Evolutionary conservation across 768 basidiomycete genomes (phyloP).

Genomic region (Tylopilus subfusipes): DNA sequence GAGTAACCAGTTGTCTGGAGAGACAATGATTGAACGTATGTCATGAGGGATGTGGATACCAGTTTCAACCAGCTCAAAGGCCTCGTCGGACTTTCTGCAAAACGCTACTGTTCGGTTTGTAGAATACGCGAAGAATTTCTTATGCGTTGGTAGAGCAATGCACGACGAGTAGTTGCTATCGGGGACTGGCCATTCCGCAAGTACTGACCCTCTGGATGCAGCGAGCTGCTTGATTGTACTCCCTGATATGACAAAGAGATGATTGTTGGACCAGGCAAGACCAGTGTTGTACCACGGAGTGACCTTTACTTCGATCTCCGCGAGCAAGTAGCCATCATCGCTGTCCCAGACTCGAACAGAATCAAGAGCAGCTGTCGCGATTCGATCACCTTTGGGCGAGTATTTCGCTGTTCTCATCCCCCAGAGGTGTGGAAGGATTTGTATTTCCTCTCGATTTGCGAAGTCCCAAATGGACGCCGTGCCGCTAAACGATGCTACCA

Average conservation of each 20-base stretch:
- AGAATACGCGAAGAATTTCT: not conserved
- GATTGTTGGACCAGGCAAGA: conserved; percentile 1
- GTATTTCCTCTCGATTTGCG: not conserved
- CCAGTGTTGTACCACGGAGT: not conserved
- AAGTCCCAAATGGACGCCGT: too few relatives aligned
- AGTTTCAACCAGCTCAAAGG: not conserved
- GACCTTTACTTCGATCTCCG: not conserved
- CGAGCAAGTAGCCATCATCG: not conserved
- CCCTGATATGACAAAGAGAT: not conserved
- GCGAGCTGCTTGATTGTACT: not conserved
- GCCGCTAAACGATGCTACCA: too few relatives aligned
- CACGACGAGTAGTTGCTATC: not conserved
- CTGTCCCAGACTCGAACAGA: not conserved
- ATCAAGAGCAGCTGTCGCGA: not conserved
- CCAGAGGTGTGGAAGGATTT: not conserved
- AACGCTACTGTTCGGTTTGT: not conserved
- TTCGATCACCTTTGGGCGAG: too few relatives aligned
- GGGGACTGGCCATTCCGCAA: not conserved
- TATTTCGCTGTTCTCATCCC: not conserved
- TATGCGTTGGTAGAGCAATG: not conserved
- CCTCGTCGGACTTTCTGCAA: not conserved
- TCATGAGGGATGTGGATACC: not conserved
- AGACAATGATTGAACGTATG: not conserved
- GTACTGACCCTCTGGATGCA: not conserved
- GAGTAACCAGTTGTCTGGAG: not conserved